Evolutionary conservation across 1,139 yeast genomes (phyloP), one percentile per base, ranked within the genome.

Genomic region (Pneumocystis canis): DNA sequence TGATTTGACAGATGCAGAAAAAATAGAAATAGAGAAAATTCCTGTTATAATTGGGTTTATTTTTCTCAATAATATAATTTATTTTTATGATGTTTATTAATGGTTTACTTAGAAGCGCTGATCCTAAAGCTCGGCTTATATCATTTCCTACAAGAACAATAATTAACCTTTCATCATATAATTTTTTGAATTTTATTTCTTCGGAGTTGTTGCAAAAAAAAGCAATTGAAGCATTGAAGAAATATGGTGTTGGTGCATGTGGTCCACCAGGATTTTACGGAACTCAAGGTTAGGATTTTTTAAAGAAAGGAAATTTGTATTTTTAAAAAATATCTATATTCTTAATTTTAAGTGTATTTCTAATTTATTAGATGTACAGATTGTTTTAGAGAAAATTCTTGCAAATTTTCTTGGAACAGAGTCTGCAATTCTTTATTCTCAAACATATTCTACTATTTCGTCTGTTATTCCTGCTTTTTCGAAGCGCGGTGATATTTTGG

Each of bases 181-280:
- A 89, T 71, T 78, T 89, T 70, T 78, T 89, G 69, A 80, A 81
- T 69, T 76, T 87, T 71, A 80, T 82, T 62, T 74, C 75, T 58
- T 76, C 80, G 68, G 74, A 75, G 20, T 72, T 68, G 20, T 77
- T 89, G 54, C 77, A 77, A 65, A 73, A 77, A n/a, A 80, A 78
- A 20, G 89, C 92, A 4, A 78, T 80, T 64, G 73, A 76, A 35
- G 80, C 83, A 37, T 84, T 92, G 66, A 77, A 78, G 60, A 78
- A 79, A 64, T 83, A 87, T 64, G 99, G 99, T 71, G 97, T 92
- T 61, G 98, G 99, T 67, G 94, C 97, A 0, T 92, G 99, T 78
- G 97, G 97, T 35, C 97, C 99, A 2, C 96, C 97, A 58, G 95
- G 95, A 65, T 92, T 92, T 70, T 92, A 90, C 74, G 99, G 98